phyloP scores from a whole-genome alignment of 2,329 filamentous ascomycete genomes.

The Pleurostoma richardsiae region DNA sequence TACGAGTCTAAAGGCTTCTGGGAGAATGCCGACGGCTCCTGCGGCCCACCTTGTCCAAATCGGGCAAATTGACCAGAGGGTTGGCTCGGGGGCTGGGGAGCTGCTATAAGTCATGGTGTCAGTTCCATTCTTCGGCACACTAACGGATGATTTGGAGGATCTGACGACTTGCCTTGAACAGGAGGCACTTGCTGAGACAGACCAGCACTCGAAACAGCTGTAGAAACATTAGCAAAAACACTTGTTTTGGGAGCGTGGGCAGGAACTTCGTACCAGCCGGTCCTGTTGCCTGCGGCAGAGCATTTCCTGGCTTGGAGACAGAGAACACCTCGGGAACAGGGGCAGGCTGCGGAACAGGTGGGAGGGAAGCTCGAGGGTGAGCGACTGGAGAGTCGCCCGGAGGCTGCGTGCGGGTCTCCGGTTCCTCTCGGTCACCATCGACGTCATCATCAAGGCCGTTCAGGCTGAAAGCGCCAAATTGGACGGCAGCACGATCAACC shows the following conservation, averaged over 20 bases:
- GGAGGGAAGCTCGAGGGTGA: conserved; percentile 79
- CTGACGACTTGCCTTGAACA: conserved; percentile 26
- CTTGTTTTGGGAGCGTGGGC: background rate
- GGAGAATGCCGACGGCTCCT: conserved; percentile 54
- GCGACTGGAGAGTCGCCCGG: conserved; percentile 88
- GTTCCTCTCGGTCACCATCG: conserved; percentile 90
- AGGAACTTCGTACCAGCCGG: conserved; percentile 24
- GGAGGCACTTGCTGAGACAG: conserved; percentile 24
- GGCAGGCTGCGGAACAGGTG: conserved; percentile 59
- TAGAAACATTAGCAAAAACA: conserved; percentile 6
- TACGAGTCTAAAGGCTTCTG: conserved; percentile 89
- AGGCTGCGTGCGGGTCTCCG: conserved; percentile 89
- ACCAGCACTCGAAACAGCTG: conserved; percentile 22
- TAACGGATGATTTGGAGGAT: background rate
- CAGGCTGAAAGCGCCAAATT: conserved; percentile 93
- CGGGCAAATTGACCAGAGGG: conserved; percentile 61
- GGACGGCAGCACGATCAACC: conserved; percentile 86
- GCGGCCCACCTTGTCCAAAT: conserved; percentile 57
- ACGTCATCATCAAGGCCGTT: conserved; percentile 82
- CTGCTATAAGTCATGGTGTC: conserved; percentile 30
- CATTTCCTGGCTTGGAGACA: conserved; percentile 48
- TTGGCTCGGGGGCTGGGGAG: conserved; percentile 48
- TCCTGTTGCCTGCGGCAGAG: conserved; percentile 34
- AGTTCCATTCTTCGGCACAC: conserved; percentile 1
- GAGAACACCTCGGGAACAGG: conserved; percentile 50